Percentiles rank a stretch among this genome's conserved stretches.
Evolutionary conservation across 2,329 filamentous ascomycete genomes (phyloP).

Genomic region (Fusarium sp.): DNA sequence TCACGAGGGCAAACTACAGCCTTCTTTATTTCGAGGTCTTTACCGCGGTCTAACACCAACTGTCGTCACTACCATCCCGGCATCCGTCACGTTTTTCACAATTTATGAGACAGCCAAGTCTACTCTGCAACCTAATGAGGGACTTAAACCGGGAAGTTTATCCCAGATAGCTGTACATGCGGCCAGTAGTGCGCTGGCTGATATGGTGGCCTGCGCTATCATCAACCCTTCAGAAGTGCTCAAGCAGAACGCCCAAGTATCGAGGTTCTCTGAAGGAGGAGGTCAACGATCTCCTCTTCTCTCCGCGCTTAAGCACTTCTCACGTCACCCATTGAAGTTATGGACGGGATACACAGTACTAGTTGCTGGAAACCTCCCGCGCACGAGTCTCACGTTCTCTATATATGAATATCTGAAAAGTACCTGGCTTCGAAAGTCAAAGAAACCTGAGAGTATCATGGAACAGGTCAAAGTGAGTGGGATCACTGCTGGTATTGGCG

Average conservation of each 20-base stretch:
- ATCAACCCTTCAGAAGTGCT: conserved; percentile 32
- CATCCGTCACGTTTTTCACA: conserved; percentile 24
- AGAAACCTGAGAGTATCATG: neutral
- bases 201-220: conserved; percentile 29
- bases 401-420: conserved; percentile 29
- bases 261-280: conserved; percentile 9
- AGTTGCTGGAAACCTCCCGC: conserved; percentile 26
- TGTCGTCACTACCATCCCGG: conserved; percentile 20
- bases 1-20: conserved; percentile 9
- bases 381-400: conserved; percentile 24
- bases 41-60: conserved; percentile 28
- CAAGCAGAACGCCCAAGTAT: conserved; percentile 26
- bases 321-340: conserved; percentile 13
- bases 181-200: conserved; percentile 19
- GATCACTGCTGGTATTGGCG: conserved; percentile 22
- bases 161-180: conserved; percentile 17
- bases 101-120: conserved; percentile 23
- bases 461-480: conserved; percentile 25
- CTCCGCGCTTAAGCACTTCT: conserved; percentile 13
- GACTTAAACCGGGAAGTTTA: neutral
- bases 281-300: conserved; percentile 1
- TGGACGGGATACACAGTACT: conserved; percentile 31
- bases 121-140: conserved; percentile 1
- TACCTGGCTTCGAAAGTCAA: neutral
- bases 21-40: conserved; percentile 3